Evolutionary conservation across 148 eudicot species (phyloP), one percentile per base, ranked within the genome.

Genomic region (Euryodendron excelsum): DNA sequence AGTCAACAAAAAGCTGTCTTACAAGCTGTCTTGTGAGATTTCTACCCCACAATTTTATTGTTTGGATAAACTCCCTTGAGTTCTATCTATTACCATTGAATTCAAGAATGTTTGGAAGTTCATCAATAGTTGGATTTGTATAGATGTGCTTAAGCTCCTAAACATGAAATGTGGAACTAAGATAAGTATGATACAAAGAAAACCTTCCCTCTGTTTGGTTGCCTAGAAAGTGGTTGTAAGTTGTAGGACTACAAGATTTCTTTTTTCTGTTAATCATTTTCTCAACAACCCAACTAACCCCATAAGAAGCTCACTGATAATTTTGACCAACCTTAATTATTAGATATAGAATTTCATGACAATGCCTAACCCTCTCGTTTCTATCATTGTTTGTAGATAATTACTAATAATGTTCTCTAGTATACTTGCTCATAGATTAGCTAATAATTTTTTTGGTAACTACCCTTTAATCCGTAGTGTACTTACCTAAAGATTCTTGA

Each of bases 121-220:
- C n/a, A n/a, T n/a, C n/a, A n/a, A n/a, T n/a, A n/a, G n/a, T n/a
- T n/a, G n/a, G n/a, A n/a, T n/a, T n/a, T n/a, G n/a, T n/a, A n/a
- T n/a, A n/a, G n/a, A n/a, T n/a, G n/a, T n/a, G n/a, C n/a, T n/a
- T n/a, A n/a, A n/a, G n/a, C n/a, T n/a, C n/a, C n/a, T n/a, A n/a
- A n/a, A n/a, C n/a, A n/a, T n/a, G n/a, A n/a, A n/a, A n/a, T n/a
- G n/a, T n/a, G n/a, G n/a, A n/a, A n/a, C n/a, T n/a, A n/a, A n/a
- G n/a, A n/a, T n/a, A n/a, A n/a, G n/a, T n/a, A n/a, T n/a, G n/a
- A n/a, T n/a, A n/a, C 31, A 18, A 50, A 72, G 18, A 55, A 73
- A 58, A 37, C 21, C 48, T 58, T 73, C 47, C 31, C 33, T 25
- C 47, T 58, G 71, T 62, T 76, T 76, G 78, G 78, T 76, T 45